Evolutionary conservation across 495 filamentous ascomycete genomes (phyloP).

Genomic region (Neurospora sp.): DNA sequence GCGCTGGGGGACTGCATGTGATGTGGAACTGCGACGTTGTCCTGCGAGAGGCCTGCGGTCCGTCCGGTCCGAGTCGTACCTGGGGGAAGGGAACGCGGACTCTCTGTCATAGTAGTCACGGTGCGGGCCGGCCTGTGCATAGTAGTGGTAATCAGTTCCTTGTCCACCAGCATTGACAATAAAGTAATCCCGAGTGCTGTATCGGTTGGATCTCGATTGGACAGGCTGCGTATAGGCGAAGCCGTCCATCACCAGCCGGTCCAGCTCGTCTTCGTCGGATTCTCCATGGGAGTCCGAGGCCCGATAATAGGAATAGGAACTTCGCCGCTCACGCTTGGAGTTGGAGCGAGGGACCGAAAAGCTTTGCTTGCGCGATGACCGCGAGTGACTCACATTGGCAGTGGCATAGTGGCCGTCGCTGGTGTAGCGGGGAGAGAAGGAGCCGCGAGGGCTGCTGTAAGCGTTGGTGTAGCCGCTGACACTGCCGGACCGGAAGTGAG

Average conservation of each 20-base stretch:
- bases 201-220: slow-evolving; percentile 30
- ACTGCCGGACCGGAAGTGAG: slow-evolving; percentile 35
- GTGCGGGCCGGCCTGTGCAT: slow-evolving; percentile 36
- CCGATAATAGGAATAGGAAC: slow-evolving; percentile 44
- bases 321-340: slow-evolving; percentile 38
- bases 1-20: slow-evolving; percentile 22
- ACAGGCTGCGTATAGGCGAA: slow-evolving; percentile 36
- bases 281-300: slow-evolving; percentile 43
- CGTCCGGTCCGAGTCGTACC: slow-evolving; percentile 27
- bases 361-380: slow-evolving; percentile 38
- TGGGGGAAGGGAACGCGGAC: slow-evolving; percentile 30
- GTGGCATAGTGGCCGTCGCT: slow-evolving; percentile 48
- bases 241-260: slow-evolving; percentile 32
- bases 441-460: slow-evolving; percentile 25
- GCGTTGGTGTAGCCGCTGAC: slow-evolving; percentile 15
- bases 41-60: slow-evolving; percentile 23
- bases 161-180: slow-evolving; percentile 39
- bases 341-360: slow-evolving; percentile 33
- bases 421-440: slow-evolving; percentile 40
- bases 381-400: slow-evolving; percentile 44
- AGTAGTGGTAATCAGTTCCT: slow-evolving; percentile 47
- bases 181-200: slow-evolving; percentile 21
- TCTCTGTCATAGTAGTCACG: slow-evolving; percentile 30
- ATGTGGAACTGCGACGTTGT: slow-evolving; percentile 37
- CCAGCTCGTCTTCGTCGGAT: slow-evolving; percentile 50